Base-by-base conservation (phyloP, 805 yeast species). In the Sungouiozyma intestinalis region DNA sequence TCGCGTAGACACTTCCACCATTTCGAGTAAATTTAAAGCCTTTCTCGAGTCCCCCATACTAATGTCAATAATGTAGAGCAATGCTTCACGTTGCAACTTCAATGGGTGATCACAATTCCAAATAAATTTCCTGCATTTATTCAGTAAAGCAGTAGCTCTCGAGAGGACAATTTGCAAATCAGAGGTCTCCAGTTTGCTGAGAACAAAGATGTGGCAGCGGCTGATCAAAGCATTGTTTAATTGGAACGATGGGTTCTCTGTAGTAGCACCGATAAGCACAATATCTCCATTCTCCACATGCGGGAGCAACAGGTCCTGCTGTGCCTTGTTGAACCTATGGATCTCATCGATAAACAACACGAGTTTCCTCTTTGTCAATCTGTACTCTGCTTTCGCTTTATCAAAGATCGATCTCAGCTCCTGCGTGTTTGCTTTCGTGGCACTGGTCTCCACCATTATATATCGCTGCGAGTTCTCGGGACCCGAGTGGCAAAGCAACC, bases 241-340 rank as follows among this genome's bases (percentile, higher is more conserved):
- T 52, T 85, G 81, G 52, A 82, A 81, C 38, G 83, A 77, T 3
- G 97, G 96, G 57, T 92, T 92, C 57, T 92, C 98, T 0, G 97
- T 88, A 0, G 98, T 92, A n/a, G 97, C 97, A 4, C 98, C 98
- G 40, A 90, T 77, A 35, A 92, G 69, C 1, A 79, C 76, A 36
- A 88, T 76, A 41, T 77, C 77, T 2, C 97, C 97, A 21, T 74
- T 67, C 58, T 92, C 99, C 1, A 90, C 81, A 47, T 76, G 79
- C 0, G 94, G 92, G 33, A 92, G 65, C 38, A 94, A 74, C 38
- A 79, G 73, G 60, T 92, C 97, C 59, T 92, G 98, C 55, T 92
- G 98, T 0, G 78, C 68, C 46, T 82, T 81, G 49, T 79, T 79
- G 58, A 86, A 87, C 27, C 98, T 65, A 57, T 92, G 98, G 33